Conservation (phyloP, 169 alveolate genomes). For the Plasmodium vivax region DNA sequence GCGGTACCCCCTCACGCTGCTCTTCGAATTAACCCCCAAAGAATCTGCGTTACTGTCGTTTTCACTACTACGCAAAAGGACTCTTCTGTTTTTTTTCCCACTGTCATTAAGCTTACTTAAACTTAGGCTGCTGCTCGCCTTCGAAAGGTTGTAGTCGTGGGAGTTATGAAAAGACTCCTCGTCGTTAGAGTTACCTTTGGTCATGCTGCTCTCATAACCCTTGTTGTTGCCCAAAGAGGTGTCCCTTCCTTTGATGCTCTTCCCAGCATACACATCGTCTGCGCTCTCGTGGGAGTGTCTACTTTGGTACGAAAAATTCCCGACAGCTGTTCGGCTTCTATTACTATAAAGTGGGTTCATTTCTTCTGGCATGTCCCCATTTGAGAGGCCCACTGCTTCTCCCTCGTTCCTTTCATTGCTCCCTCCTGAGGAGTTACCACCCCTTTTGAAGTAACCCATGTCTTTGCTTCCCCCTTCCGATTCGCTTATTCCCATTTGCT, state of each 20-base stretch:
- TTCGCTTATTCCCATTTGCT: constrained; percentile 1
- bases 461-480: background rate
- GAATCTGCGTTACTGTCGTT: background rate
- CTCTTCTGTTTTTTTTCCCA: background rate
- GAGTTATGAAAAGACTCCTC: background rate
- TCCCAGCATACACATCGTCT: background rate
- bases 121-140: background rate
- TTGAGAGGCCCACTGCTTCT: background rate
- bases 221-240: background rate
- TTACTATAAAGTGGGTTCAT: background rate
- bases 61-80: background rate
- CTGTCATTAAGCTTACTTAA: background rate
- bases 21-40: background rate
- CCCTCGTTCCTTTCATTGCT: background rate
- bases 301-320: background rate
- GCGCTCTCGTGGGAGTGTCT: background rate
- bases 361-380: constrained; percentile 5
- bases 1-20: background rate
- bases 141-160: background rate
- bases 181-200: background rate
- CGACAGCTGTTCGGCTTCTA: background rate
- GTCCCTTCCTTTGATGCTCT: background rate
- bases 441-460: background rate
- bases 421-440: background rate
- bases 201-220: background rate